Evolutionary conservation across 169 alveolate species (phyloP), one percentile per base, ranked within the genome.

Genomic region (Eimeria zaria): DNA sequence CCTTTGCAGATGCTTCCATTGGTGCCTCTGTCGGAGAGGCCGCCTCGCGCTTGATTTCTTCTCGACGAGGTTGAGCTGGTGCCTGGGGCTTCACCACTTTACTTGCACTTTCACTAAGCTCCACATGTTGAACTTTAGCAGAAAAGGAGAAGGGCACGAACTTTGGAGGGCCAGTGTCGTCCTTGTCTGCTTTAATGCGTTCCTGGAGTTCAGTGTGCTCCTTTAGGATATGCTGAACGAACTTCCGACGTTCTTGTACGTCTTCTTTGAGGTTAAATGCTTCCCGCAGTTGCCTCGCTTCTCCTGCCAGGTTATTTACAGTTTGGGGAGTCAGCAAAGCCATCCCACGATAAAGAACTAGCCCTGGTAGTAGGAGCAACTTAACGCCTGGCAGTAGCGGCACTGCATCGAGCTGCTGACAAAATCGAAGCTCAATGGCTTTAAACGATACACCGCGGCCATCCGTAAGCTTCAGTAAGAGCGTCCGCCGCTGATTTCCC

Each of bases 381-480:
- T 93, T 93, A 74, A 93, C 84, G 53, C 96, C 96, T 18, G 96
- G 96, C 30, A 93, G 33, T 53, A 93, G 46, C 16, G 94, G 89
- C 58, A 83, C 95, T 76, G 64, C 36, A 73, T 76, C 85, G 11
- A 93, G 94, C 88, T 93, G 96, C 94, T 53, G 88, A 41, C 96
- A 93, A 80, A 60, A 93, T 9, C 84, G 78, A 46, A 64, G 81
- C 94, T 93, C 96, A 48, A 93, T 51, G 27, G 83, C 96, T 41
- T 91, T 93, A 81, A 81, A 93, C n/a, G 96, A 64, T 41, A 84
- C 33, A 69, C 96, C 96, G 41, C 91, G 92, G 7, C 96, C 96
- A 53, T 81, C 96, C 30, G 96, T 93, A 24, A 93, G 89, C 89
- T 46, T 93, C 67, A 93, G 80, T 46, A 71, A 64, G 18, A 93